Percentiles rank a stretch among this genome's conserved stretches.
Conservation (phyloP, 768 basidiomycete species). For the Hericium coralloides region DNA sequence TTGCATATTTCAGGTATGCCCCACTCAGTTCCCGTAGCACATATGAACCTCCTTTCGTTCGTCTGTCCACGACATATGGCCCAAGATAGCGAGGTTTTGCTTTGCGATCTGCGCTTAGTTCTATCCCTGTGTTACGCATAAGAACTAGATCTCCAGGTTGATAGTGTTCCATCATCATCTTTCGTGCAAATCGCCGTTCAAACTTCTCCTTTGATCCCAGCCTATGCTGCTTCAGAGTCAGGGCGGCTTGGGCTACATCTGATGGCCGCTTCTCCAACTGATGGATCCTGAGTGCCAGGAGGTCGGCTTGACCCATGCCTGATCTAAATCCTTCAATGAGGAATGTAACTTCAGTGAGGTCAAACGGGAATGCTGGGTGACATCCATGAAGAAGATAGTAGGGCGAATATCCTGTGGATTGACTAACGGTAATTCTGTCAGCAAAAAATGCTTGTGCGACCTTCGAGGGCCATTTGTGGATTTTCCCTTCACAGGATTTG, state of each 20-base stretch:
- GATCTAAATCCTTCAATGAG: not conserved
- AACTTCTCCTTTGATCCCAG: not conserved
- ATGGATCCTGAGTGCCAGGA: not conserved
- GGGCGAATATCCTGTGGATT: not conserved
- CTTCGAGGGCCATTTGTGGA: not conserved
- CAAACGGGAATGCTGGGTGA: not conserved
- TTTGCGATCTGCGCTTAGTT: not conserved
- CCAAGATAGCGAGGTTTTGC: not conserved
- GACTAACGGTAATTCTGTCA: not conserved
- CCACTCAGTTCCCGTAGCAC: not conserved
- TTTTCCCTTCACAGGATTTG: not conserved
- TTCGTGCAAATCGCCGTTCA: not conserved
- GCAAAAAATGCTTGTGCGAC: not conserved
- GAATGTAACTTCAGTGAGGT: not conserved
- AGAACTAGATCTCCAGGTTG: not conserved
- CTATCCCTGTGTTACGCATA: not conserved
- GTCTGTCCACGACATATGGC: not conserved
- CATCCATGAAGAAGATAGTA: not conserved
- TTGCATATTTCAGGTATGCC: not conserved
- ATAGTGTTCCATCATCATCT: not conserved
- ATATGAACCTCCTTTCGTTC: not conserved
- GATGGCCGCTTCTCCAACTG: not conserved
- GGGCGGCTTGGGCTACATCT: not conserved
- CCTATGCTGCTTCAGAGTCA: not conserved
- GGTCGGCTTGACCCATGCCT: not conserved